A percentile compares a stretch with the other conserved stretches of the same genome.
phyloP scores from a whole-genome alignment of 108 stramenopile species.

The Fragilaria radians region DNA sequence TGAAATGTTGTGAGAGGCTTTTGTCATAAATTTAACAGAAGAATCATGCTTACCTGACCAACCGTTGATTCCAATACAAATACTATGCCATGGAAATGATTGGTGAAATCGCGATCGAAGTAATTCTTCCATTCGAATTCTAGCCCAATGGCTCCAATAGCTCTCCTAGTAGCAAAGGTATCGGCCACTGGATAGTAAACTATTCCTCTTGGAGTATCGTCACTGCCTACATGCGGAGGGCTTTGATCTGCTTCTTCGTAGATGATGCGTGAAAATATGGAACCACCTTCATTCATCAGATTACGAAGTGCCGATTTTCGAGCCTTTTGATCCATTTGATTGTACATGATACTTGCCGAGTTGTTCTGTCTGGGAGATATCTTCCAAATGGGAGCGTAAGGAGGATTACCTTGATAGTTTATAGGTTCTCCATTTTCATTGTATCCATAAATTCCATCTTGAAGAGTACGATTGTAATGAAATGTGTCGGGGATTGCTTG shows the following conservation, averaged over 20 bases:
- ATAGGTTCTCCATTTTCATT: background rate
- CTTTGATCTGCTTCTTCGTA: background rate
- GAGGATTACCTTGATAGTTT: background rate
- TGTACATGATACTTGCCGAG: constrained; percentile 4
- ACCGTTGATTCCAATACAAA: constrained; percentile 5
- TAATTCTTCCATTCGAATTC: constrained; percentile 1
- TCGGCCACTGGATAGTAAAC: background rate
- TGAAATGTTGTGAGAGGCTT: background rate
- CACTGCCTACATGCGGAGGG: background rate
- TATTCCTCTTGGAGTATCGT: background rate
- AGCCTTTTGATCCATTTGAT: background rate
- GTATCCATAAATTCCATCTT: background rate
- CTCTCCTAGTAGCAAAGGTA: background rate
- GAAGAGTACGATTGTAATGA: background rate
- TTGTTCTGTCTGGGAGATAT: constrained; percentile 2
- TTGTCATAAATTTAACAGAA: background rate
- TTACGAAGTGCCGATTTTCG: background rate
- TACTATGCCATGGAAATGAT: background rate
- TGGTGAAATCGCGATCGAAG: background rate
- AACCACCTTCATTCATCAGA: background rate
- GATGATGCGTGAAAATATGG: background rate
- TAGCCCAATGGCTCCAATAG: background rate
- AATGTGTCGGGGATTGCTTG: background rate
- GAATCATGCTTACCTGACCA: background rate
- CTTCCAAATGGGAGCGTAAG: constrained; percentile 8